A percentile compares a stretch with the other conserved stretches of the same genome.
Evolutionary conservation across 108 stramenopile species (phyloP).

Genomic region (Mayamaea pseudoterrestris): DNA sequence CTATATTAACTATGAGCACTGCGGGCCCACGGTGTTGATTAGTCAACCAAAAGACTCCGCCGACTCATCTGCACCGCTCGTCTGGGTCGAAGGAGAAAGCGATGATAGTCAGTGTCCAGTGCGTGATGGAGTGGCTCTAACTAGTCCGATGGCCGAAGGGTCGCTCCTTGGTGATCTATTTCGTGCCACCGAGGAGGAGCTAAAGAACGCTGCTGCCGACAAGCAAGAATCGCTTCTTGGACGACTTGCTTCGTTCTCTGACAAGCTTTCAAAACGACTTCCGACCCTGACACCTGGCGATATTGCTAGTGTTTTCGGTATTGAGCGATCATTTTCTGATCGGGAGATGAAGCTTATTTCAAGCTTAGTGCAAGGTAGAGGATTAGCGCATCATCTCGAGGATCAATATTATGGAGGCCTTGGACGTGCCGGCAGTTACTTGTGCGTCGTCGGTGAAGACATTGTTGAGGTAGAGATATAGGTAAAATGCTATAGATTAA

Average conservation of each 20-base stretch:
- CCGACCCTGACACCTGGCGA: slow-evolving; percentile 36
- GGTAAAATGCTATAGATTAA: too few relatives aligned
- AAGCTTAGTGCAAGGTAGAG: slow-evolving; percentile 51
- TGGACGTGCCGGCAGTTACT: slow-evolving; percentile 60
- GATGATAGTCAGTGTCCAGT: slow-evolving; percentile 59
- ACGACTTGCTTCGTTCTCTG: slow-evolving; percentile 11
- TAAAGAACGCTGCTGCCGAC: slow-evolving; percentile 6
- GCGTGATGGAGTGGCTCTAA: slow-evolving; percentile 46
- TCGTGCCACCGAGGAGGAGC: slow-evolving; percentile 8
- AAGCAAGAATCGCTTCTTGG: background rate
- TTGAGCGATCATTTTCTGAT: slow-evolving; percentile 50
- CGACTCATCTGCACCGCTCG: slow-evolving; percentile 7
- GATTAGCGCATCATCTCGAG: slow-evolving; percentile 71
- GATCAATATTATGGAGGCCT: slow-evolving; percentile 64
- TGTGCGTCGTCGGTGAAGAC: slow-evolving; percentile 48
- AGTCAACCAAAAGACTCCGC: slow-evolving; percentile 17
- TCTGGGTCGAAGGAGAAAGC: slow-evolving; percentile 70
- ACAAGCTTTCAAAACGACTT: slow-evolving; percentile 33
- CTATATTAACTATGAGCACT: slow-evolving; percentile 71
- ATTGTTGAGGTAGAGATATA: slow-evolving; percentile 20
- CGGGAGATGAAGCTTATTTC: slow-evolving; percentile 60
- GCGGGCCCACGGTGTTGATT: slow-evolving; percentile 61
- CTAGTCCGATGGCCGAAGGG: slow-evolving; percentile 51
- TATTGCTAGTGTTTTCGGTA: slow-evolving; percentile 49
- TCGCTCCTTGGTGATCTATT: slow-evolving; percentile 54